Base-by-base conservation (phyloP, 257 asterid genomes). In the Solanum medicagineum region DNA sequence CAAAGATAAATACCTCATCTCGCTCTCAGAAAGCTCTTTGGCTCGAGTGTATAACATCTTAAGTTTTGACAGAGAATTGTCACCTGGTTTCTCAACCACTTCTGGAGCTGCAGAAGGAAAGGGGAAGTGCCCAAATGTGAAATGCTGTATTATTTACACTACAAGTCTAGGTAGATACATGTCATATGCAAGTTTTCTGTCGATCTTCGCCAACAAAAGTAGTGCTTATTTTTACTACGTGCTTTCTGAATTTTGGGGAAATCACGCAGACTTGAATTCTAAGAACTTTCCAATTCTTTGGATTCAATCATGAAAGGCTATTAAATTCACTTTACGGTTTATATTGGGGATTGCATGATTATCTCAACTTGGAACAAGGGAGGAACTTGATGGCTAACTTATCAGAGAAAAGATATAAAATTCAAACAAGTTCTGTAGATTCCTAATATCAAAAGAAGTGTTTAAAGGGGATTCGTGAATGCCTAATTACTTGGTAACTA, bases 41-140 rank as follows among this genome's bases (percentile, higher is more conserved):
- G 98, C 99, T 88, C 88, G 96, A 85, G 88, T 91, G 68, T 97
- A 97, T 88, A 95, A 87, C 88, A 71, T 86, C 90, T 92, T 95
- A 74, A 97, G 99, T 91, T 66, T 92, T 56, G 92, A 77, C 49
- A 97, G 89, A 57, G 98, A 97, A 89, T 79, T 91, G 88, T 97
- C 98, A 81, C 96, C 96, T 24, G 98, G 95, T 90, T 92, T 95
- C 87, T 97, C 97, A 80, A 97, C 98, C 56, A 91, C 89, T 87
- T 93, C 98, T 24, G 98, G 98, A 85, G 94, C 98, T 97, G 94
- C 90, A 84, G n/a, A 47, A 74, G 74, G 81, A 88, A 75, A 9
- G 22, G 71, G 83, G 45, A 84, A 87, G 62, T 36, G 81, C 44
- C 24, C 29, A 68, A 75, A 51, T 15, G 45, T 59, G 26, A 53